phyloP scores from a whole-genome alignment of 73 alveolate species.

The Blepharisma stoltei region DNA sequence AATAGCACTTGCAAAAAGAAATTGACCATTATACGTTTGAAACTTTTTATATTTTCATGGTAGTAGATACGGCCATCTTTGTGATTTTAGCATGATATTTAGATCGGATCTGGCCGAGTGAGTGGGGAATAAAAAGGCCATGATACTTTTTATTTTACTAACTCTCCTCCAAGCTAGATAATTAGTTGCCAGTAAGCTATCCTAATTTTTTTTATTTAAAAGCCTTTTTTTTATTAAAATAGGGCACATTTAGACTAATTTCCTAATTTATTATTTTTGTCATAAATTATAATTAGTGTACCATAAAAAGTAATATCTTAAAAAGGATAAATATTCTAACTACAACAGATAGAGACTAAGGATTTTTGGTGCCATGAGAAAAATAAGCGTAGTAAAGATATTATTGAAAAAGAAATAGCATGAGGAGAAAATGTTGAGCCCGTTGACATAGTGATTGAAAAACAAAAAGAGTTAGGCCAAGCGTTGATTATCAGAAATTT shows the following conservation, averaged over 20 bases:
- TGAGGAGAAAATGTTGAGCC: slow-evolving; percentile 44
- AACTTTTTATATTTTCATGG: slow-evolving; percentile 41
- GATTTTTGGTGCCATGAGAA: slow-evolving; percentile 49
- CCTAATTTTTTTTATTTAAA: too few species aligned
- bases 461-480: slow-evolving; percentile 32
- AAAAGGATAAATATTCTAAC: too few species aligned
- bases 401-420: slow-evolving; percentile 22
- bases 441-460: slow-evolving; percentile 48
- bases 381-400: slow-evolving; percentile 21
- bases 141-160: slow-evolving; percentile 62
- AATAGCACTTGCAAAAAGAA: slow-evolving; percentile 39
- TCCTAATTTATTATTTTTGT: too few species aligned
- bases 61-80: slow-evolving; percentile 52
- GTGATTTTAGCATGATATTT: slow-evolving; percentile 53
- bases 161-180: too few species aligned
- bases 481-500: slow-evolving; percentile 37
- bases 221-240: too few species aligned
- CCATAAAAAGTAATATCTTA: too few species aligned
- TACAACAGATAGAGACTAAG: too few species aligned
- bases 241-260: too few species aligned
- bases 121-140: slow-evolving; percentile 64
- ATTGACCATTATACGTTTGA: slow-evolving; percentile 48
- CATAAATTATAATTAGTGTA: too few species aligned
- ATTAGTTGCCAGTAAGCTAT: too few species aligned
- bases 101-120: slow-evolving; percentile 71